Evolutionary conservation across 2,329 filamentous ascomycete species (phyloP).

Genomic region (Camptophora hylomeconis): DNA sequence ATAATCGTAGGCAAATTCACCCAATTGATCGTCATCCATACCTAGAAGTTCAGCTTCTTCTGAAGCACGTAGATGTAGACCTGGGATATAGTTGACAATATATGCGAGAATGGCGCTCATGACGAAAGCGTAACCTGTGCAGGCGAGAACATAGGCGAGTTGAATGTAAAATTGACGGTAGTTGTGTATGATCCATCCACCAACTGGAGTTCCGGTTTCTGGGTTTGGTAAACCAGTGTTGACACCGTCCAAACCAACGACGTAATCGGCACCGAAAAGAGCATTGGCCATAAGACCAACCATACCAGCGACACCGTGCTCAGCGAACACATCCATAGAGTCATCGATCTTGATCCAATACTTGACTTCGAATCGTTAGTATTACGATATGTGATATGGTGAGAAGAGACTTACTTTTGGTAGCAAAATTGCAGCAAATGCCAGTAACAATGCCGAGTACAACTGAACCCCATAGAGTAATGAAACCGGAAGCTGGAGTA

Average conservation of each 20-base stretch:
- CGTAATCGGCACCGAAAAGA: constrained; percentile 61
- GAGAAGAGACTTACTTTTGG: constrained; percentile 57
- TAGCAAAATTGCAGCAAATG: constrained; percentile 68
- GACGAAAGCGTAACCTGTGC: constrained; percentile 53
- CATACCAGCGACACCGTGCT: constrained; percentile 76
- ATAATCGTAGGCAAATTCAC: constrained; percentile 40
- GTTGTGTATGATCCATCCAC: constrained; percentile 60
- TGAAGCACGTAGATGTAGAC: constrained; percentile 53
- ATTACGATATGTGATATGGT: background rate
- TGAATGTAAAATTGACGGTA: constrained; percentile 60
- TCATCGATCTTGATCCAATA: constrained; percentile 72
- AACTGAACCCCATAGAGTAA: constrained; percentile 53
- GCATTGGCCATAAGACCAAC: constrained; percentile 68
- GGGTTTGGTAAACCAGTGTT: constrained; percentile 31
- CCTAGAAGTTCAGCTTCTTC: constrained; percentile 58
- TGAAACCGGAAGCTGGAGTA: constrained; percentile 69
- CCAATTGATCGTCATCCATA: constrained; percentile 40
- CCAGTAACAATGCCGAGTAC: constrained; percentile 49
- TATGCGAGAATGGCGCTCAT: constrained; percentile 58
- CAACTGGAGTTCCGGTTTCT: constrained; percentile 28
- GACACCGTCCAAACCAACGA: constrained; percentile 60
- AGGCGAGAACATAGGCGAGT: constrained; percentile 53
- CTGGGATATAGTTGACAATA: constrained; percentile 57
- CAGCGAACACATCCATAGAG: constrained; percentile 80
- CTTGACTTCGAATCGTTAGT: constrained; percentile 37